phyloP scores from a whole-genome alignment of 208 protist species.

The Porcisia deanei region DNA sequence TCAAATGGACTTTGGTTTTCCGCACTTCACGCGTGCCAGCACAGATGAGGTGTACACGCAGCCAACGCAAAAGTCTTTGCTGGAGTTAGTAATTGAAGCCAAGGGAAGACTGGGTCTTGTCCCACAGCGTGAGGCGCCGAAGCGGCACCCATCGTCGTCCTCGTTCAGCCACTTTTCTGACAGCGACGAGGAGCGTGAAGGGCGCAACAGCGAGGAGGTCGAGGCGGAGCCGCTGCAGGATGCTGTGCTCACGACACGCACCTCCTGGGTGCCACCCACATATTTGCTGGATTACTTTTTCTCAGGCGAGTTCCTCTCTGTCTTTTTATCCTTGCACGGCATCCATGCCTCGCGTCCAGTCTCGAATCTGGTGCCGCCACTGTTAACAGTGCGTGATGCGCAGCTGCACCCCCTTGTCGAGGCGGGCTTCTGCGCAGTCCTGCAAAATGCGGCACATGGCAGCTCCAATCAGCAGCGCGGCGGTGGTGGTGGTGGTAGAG shows the following conservation, averaged over 20 bases:
- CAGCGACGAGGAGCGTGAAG: constrained; percentile 26
- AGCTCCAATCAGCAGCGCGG: neutral
- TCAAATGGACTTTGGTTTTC: constrained; percentile 42
- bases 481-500: constrained; percentile 4
- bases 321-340: constrained; percentile 42
- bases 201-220: constrained; percentile 1
- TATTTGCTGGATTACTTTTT: constrained; percentile 52
- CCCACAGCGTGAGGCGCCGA: constrained; percentile 44
- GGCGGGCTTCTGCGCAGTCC: constrained; percentile 10
- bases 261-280: constrained; percentile 42
- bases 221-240: constrained; percentile 8
- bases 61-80: constrained; percentile 61
- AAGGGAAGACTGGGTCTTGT: constrained; percentile 46
- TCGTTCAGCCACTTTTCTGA: constrained; percentile 22
- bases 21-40: constrained; percentile 51
- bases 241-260: constrained; percentile 41
- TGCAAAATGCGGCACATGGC: constrained; percentile 2
- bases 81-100: constrained; percentile 78
- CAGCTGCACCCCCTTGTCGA: constrained; percentile 41
- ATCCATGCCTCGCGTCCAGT: constrained; percentile 39
- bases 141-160: constrained; percentile 8
- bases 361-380: constrained; percentile 39
- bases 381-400: constrained; percentile 40
- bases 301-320: constrained; percentile 38
- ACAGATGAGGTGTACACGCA: constrained; percentile 24